Evolutionary conservation across 148 eudicot species (phyloP).

Genomic region (Camellia japonica): DNA sequence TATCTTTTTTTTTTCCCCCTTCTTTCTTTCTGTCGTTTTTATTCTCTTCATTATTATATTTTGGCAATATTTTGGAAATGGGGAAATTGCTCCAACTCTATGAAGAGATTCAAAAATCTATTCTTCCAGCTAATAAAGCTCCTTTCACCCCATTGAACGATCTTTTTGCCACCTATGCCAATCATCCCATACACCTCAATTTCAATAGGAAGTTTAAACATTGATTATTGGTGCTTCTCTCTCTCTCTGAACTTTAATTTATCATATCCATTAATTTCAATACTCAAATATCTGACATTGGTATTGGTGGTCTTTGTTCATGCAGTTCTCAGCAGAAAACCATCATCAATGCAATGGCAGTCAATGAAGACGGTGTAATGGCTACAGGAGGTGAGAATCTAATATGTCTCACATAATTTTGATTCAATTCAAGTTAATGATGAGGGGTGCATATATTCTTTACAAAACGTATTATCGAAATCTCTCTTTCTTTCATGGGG

Average conservation of each 20-base stretch:
- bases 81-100: background rate
- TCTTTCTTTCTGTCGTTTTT: slow-evolving; percentile 2
- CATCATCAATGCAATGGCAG: slow-evolving; percentile 88
- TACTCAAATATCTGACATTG: background rate
- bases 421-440: background rate
- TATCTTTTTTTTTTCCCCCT: background rate
- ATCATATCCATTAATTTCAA: background rate
- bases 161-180: background rate
- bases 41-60: background rate
- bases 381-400: slow-evolving; percentile 75
- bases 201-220: background rate
- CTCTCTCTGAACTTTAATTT: background rate
- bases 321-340: slow-evolving; percentile 94
- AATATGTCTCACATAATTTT: background rate
- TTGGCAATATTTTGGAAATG: too few species aligned
- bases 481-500: too few species aligned
- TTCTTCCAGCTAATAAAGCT: background rate
- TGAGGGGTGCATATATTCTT: too few species aligned
- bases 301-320: background rate
- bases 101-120: background rate
- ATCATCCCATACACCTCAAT: background rate
- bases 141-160: background rate
- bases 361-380: slow-evolving; percentile 92
- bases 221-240: background rate
- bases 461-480: too few species aligned